Evolutionary conservation across 768 basidiomycete species (phyloP).

Genomic region (Candolleomyces aberdarensis): DNA sequence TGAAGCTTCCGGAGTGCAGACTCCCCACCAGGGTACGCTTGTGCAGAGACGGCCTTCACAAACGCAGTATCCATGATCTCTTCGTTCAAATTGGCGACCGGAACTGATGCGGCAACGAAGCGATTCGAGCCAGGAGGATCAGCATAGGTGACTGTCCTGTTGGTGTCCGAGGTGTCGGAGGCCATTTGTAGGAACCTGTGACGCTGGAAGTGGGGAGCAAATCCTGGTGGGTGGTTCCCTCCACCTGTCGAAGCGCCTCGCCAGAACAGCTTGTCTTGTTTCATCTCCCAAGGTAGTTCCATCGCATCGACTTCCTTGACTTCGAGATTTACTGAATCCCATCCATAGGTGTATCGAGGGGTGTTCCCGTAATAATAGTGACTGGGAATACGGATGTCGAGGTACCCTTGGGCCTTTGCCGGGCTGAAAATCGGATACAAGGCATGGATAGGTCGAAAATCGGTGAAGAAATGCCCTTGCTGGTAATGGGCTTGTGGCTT

Average conservation of each 20-base stretch:
- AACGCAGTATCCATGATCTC: conserved; percentile 86
- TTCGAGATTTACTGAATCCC: conserved; percentile 66
- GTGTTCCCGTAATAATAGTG: conserved; percentile 86
- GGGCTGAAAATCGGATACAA: conserved; percentile 88
- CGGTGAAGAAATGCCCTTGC: conserved; percentile 91
- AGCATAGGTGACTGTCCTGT: conserved; percentile 21
- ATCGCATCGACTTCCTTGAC: conserved; percentile 71
- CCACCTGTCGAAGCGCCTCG: conserved; percentile 89
- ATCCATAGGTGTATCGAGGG: conserved; percentile 75
- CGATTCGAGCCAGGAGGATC: conserved; percentile 10
- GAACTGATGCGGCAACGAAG: conserved; percentile 8
- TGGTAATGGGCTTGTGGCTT: conserved; percentile 73
- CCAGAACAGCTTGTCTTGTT: conserved; percentile 79
- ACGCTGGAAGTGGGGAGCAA: conserved; percentile 70
- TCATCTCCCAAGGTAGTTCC: conserved; percentile 80
- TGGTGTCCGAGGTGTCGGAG: conserved; percentile 42
- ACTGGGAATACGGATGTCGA: conserved; percentile 85
- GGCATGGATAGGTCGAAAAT: conserved; percentile 78
- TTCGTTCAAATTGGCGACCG: conserved; percentile 47
- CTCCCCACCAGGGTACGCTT: conserved; percentile 70
- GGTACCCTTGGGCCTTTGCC: conserved; percentile 71
- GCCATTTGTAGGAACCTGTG: conserved; percentile 80
- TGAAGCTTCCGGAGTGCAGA: conserved; percentile 55
- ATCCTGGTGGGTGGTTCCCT: conserved; percentile 74
- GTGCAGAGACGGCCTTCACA: conserved; percentile 64